These are phyloP conservation scores for Allium fistulosum DNA, from an alignment of 106 monocot species.

Conservation along the genomic window DNA sequence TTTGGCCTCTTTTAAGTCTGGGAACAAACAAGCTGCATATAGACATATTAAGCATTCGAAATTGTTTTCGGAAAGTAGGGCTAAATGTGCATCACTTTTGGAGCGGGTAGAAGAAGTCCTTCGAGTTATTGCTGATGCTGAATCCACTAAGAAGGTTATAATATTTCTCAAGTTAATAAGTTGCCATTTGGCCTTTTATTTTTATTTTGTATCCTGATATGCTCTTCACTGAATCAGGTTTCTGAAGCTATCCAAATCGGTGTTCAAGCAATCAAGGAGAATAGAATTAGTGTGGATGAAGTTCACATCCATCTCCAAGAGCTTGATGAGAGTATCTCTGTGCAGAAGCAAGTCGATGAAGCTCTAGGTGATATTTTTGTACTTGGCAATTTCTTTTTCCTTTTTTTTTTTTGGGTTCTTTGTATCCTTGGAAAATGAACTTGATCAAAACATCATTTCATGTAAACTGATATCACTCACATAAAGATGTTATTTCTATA, in stretches of 20 bases:
- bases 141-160: conserved; percentile 75
- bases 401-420: too few relatives aligned
- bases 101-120: conserved; percentile 85
- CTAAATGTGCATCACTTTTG: conserved; percentile 42
- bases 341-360: conserved; percentile 57
- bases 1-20: conserved; percentile 47
- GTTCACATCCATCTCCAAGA: conserved; percentile 55
- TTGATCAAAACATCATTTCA: background rate
- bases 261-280: conserved; percentile 59
- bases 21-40: conserved; percentile 63
- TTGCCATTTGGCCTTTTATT: background rate
- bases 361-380: conserved; percentile 43
- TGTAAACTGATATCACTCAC: background rate
- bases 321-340: conserved; percentile 41
- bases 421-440: background rate
- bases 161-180: background rate
- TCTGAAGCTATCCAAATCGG: conserved; percentile 83
- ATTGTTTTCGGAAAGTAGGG: conserved; percentile 51
- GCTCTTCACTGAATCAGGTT: conserved; percentile 24
- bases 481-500: too few relatives aligned
- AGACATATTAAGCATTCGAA: conserved; percentile 57
- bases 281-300: conserved; percentile 61
- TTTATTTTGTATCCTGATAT: background rate
- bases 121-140: conserved; percentile 43
- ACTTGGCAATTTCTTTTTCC: too few relatives aligned